Base-by-base conservation (phyloP, 2,329 filamentous ascomycete species). In the Colletotrichum sp. region DNA sequence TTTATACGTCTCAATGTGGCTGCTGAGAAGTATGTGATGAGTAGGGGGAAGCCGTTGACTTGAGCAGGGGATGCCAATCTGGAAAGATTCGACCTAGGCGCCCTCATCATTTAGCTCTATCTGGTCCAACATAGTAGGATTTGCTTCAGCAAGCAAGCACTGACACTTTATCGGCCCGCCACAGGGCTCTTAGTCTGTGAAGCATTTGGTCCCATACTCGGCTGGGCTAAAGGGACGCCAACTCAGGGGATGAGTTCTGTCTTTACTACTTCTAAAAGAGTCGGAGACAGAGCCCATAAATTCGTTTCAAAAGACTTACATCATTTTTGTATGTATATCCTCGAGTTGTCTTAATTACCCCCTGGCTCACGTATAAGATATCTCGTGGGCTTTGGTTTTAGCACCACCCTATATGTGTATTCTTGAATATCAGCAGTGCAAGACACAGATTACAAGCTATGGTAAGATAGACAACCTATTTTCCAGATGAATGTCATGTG, bases 151-250 rank as follows among this genome's bases (percentile, higher is more conserved):
- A 52, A 52, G n/a, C 10, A 52, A 21, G n/a, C 10, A 21, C 8
- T 24, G n/a, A 21, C 1, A 21, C 44, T 21, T 0, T 21, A 2
- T 52, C 3, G 6, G 44, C 6, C 10, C 1, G 4, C 1, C 12
- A 52, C n/a, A 49, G 10, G 44, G 1, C n/a, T 52, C 0, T 7
- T 52, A 3, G 44, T 52, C 44, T 3, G 39, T 3, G n/a, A 21
- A 52, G 10, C 6, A 52, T 1, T 21, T 13, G n/a, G 3, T 21
- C 44, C 10, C 10, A 21, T 4, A 52, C 12, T 13, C n/a, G 6
- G n/a, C 12, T 6, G 8, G 44, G 7, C 44, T 52, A 21, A 12
- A 52, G 4, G 0, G 12, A 7, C 5, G 6, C 1, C 44, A 7
- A n/a, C 18, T 21, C 18, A 13, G 6, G n/a, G 44, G n/a, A 21